Conservation (phyloP, 805 yeast species). For the Nakazawaea molendinolei region DNA sequence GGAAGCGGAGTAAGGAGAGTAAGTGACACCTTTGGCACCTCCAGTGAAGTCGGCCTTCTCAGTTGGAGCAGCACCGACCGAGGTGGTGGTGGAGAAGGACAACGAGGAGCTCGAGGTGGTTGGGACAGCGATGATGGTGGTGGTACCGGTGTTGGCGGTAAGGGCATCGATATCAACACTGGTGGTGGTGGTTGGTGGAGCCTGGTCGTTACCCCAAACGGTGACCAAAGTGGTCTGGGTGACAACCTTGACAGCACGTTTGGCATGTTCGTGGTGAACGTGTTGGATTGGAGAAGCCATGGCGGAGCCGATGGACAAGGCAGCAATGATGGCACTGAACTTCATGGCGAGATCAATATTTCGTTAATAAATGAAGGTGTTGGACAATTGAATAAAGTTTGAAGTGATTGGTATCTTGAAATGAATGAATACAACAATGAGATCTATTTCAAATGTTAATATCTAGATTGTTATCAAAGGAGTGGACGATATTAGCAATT, state of each 20-base stretch:
- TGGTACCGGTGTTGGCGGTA: slow-evolving; percentile 15
- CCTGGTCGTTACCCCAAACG: slow-evolving; percentile 28
- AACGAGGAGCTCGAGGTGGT: slow-evolving; percentile 21
- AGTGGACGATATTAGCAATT: slow-evolving; percentile 9
- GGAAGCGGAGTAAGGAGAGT: slow-evolving; percentile 67
- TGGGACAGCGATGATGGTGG: slow-evolving; percentile 22
- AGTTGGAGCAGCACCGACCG: slow-evolving; percentile 21
- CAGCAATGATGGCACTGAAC: slow-evolving; percentile 37
- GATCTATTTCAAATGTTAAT: background rate
- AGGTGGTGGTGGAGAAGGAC: slow-evolving; percentile 21
- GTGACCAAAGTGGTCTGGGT: slow-evolving; percentile 44
- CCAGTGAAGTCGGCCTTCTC: slow-evolving; percentile 27
- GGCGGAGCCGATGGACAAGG: slow-evolving; percentile 42
- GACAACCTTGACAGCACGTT: slow-evolving; percentile 45
- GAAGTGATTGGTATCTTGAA: background rate
- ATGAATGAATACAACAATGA: background rate
- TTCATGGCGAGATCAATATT: slow-evolving; percentile 27
- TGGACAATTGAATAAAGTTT: background rate
- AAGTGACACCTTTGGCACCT: slow-evolving; percentile 67
- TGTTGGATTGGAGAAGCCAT: slow-evolving; percentile 58
- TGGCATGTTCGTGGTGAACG: slow-evolving; percentile 53
- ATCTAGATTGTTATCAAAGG: slow-evolving; percentile 5
- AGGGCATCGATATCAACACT: slow-evolving; percentile 25
- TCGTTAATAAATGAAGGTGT: slow-evolving; percentile 10
- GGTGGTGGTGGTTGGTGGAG: slow-evolving; percentile 23